Conservation (phyloP, 108 stramenopile genomes). For the Aurantiochytrium sp. region DNA sequence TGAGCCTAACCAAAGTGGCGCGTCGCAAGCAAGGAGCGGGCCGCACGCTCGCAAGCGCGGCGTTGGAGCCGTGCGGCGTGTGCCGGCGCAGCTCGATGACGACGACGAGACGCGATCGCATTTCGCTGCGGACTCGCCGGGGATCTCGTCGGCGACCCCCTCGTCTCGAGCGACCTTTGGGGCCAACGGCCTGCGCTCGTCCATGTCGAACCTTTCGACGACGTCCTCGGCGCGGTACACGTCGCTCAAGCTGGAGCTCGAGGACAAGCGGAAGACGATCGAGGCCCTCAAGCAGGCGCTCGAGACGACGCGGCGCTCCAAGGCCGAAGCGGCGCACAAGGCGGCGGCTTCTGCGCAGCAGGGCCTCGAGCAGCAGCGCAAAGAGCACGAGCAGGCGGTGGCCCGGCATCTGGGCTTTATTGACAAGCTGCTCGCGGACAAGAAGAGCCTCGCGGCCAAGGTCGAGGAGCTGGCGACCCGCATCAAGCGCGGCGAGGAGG, state of each 20-base stretch:
- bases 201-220: neutral
- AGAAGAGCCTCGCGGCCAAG: neutral
- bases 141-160: neutral
- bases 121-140: neutral
- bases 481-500: neutral
- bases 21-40: no score
- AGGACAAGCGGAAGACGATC: constrained; percentile 7
- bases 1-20: neutral
- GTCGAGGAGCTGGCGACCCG: neutral
- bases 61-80: neutral
- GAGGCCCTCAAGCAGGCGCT: neutral
- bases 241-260: constrained; percentile 8
- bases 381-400: neutral
- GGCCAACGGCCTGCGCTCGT: neutral
- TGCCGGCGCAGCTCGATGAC: neutral
- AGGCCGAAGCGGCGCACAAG: neutral
- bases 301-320: neutral
- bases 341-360: neutral
- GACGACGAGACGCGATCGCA: neutral
- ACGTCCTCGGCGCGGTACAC: neutral
- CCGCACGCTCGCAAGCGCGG: no score
- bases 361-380: neutral
- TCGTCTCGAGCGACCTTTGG: neutral
- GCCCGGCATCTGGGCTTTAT: constrained; percentile 5
- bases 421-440: constrained; percentile 20